Base-by-base conservation (phyloP, 1,139 yeast species). In the Debaryomyces sp. region DNA sequence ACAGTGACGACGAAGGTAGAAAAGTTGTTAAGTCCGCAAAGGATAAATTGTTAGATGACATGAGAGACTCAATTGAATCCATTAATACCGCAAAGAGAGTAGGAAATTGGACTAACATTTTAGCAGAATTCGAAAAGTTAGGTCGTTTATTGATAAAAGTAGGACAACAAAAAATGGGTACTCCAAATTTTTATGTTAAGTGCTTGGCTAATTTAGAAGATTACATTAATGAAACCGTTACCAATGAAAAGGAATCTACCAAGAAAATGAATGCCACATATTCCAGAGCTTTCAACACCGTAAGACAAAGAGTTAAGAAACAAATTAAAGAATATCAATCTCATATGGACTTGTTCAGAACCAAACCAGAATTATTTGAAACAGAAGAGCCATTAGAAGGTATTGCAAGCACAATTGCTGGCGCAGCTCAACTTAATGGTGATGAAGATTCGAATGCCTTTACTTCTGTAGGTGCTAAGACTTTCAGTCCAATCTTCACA, bases 21-120 rank as follows among this genome's bases (percentile, higher is more conserved):
- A 88, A 87, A 62, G 90, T 91, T 43, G 97, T 94, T 59, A 92
- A 89, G 72, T 85, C 95, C 51, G 97, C 97, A 50, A 90, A 88
- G 73, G 98, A 92, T 58, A 95, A 92, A 73, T 78, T 92, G 54
- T 67, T 90, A 57, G 98, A 91, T 66, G 99, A 94, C 68, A 81
- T 94, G 74, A 86, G 82, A 59, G 77, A 78, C 33, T 71, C 82
- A 37, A 81, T 87, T 60, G 87, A 83, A 62, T 77, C 82, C 51
- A 82, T 91, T 61, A 94, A 87, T 61, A 81, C 78, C 55, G 86
- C 84, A 52, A 87, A 78, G 69, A 81, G 81, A 70, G 80, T 80
- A 57, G 85, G 84, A 62, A 94, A 89, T 68, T 94, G 97, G 97
- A 80, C 85, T 46, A 76, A 80, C 42, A 87, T 89, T 44, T 81